phyloP scores from a whole-genome alignment of 441 rosid genomes.

The Adansonia gregorii region DNA sequence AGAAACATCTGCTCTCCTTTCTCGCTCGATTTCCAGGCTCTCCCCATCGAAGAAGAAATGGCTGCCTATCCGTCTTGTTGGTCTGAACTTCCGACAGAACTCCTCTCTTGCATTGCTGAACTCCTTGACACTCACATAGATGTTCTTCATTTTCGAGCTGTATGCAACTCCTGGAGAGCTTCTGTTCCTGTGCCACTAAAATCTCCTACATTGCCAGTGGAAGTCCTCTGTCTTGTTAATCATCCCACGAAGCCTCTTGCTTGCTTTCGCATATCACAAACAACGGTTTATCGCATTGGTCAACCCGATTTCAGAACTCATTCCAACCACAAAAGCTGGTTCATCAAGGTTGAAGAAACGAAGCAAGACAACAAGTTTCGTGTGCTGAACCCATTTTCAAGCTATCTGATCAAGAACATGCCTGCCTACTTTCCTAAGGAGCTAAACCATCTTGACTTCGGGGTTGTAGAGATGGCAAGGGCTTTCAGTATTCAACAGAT shows the following conservation, averaged over 20 bases:
- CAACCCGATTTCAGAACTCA: not conserved
- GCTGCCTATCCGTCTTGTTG: not conserved
- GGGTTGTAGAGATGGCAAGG: not conserved
- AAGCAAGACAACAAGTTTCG: not conserved
- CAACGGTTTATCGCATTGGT: conserved; percentile 11
- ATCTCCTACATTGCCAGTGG: not conserved
- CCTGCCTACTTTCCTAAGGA: conserved; percentile 17
- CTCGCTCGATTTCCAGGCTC: not conserved
- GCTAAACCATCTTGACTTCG: conserved; percentile 7
- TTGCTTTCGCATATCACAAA: not conserved
- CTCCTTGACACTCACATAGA: not conserved
- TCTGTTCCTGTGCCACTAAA: not conserved
- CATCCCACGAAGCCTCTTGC: too few species aligned
- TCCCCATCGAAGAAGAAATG: conserved; percentile 1
- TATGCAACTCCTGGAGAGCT: conserved; percentile 18
- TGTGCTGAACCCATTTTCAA: conserved; percentile 24
- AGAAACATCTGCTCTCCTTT: not conserved
- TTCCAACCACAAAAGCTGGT: conserved; percentile 14
- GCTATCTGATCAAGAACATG: not conserved
- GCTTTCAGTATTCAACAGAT: not conserved
- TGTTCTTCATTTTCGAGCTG: conserved; percentile 22
- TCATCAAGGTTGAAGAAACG: conserved; percentile 24
- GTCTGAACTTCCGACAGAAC: conserved; percentile 19
- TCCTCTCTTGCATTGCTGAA: conserved; percentile 16
- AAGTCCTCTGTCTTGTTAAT: not conserved